Evolutionary conservation across 257 asterid species (phyloP).

Genomic region (Apocynum venetum): DNA sequence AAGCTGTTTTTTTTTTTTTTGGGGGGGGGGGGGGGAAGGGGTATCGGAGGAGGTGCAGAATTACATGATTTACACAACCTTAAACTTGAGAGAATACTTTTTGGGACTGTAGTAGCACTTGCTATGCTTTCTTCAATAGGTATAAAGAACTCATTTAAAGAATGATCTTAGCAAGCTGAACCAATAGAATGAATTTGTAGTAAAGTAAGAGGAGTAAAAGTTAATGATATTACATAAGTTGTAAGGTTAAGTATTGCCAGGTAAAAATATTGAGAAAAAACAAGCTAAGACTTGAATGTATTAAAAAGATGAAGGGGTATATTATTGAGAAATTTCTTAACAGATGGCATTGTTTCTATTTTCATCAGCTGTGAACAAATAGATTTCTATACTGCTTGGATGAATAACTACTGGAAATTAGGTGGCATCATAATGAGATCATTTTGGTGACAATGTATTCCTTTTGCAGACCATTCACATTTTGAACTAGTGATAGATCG

Average conservation of each 20-base stretch:
- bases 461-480: constrained; percentile 61
- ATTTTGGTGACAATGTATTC: constrained; percentile 2
- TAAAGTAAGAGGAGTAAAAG: neutral
- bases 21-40: neutral
- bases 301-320: neutral
- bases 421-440: neutral
- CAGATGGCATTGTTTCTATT: neutral
- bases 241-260: neutral
- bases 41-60: too few species aligned
- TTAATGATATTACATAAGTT: neutral
- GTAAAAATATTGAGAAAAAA: neutral
- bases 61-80: neutral
- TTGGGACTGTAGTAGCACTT: neutral
- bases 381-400: neutral
- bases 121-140: neutral
- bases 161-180: neutral
- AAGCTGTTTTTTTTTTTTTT: too few species aligned
- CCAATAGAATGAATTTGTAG: neutral
- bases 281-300: neutral
- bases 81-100: neutral
- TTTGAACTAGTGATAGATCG: constrained; percentile 49
- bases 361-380: too few species aligned
- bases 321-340: neutral
- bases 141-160: neutral
- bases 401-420: neutral